Conservation (phyloP, 2,329 filamentous ascomycete genomes). For the Elsinoe fawcettii region DNA sequence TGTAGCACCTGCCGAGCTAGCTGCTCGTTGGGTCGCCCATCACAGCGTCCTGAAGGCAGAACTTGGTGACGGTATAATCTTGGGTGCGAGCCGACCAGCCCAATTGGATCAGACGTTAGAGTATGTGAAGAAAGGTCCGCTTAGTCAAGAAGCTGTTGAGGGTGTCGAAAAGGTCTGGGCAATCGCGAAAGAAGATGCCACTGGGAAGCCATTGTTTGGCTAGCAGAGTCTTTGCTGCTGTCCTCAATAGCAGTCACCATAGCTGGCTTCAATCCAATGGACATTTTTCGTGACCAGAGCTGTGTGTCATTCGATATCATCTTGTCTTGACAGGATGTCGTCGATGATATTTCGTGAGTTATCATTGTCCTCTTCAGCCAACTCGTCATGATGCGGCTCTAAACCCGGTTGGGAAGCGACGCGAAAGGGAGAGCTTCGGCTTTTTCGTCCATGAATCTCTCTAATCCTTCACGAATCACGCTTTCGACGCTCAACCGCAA, state of each 20-base stretch:
- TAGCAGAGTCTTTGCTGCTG: neutral
- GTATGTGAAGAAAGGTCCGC: constrained; percentile 23
- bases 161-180: constrained; percentile 21
- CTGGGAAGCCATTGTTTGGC: neutral
- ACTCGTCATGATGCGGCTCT: constrained; percentile 26
- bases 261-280: too few relatives aligned
- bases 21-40: constrained; percentile 41
- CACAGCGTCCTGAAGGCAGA: constrained; percentile 33
- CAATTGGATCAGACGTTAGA: constrained; percentile 29
- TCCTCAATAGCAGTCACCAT: neutral
- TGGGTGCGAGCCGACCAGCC: constrained; percentile 30
- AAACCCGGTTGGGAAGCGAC: constrained; percentile 17
- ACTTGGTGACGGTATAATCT: constrained; percentile 34
- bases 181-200: constrained; percentile 1
- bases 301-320: too few relatives aligned
- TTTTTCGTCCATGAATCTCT: constrained; percentile 1
- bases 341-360: too few relatives aligned
- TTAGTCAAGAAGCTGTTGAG: constrained; percentile 19
- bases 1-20: constrained; percentile 36
- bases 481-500: constrained; percentile 15
- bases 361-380: too few relatives aligned
- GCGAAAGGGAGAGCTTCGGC: constrained; percentile 9
- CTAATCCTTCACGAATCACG: constrained; percentile 15
- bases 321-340: too few relatives aligned
- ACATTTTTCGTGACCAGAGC: neutral